Percentiles rank a stretch among this genome's conserved stretches.
Evolutionary conservation across 495 filamentous ascomycete genomes (phyloP).

Genomic region (Talaromyces nanjingensis): DNA sequence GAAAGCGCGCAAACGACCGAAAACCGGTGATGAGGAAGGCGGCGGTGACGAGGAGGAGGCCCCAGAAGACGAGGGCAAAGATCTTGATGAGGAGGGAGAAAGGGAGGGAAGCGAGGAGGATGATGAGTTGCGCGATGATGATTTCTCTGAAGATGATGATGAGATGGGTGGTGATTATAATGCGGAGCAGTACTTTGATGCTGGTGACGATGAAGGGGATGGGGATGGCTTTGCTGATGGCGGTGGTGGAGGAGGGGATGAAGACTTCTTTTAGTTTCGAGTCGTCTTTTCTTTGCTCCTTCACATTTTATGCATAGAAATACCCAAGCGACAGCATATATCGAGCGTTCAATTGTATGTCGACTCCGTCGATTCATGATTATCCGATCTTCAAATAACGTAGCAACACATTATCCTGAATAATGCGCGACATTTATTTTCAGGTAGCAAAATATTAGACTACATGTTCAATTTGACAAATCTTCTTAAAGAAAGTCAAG

Average conservation of each 20-base stretch:
- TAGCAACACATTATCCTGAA: not conserved
- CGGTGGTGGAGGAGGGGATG: slow-evolving; percentile 28
- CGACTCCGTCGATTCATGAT: not conserved
- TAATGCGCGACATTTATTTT: not conserved
- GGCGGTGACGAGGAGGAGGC: slow-evolving; percentile 26
- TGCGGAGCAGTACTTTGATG: slow-evolving; percentile 60
- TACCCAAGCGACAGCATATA: slow-evolving; percentile 5
- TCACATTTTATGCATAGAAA: not conserved
- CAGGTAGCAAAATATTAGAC: not conserved
- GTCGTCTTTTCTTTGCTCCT: not conserved
- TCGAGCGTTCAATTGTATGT: not conserved
- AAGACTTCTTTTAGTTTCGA: slow-evolving; percentile 4
- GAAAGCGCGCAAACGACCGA: slow-evolving; percentile 18
- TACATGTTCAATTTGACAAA: not conserved
- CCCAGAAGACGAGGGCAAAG: slow-evolving; percentile 28
- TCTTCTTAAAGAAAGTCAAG: not conserved
- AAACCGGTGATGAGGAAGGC: slow-evolving; percentile 24
- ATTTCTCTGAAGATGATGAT: slow-evolving; percentile 50
- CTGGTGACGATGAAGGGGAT: slow-evolving; percentile 51
- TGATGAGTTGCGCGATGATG: slow-evolving; percentile 49
- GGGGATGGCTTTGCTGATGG: slow-evolving; percentile 43
- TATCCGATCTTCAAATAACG: not conserved
- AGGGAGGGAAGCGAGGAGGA: slow-evolving; percentile 33
- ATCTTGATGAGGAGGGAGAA: slow-evolving; percentile 33
- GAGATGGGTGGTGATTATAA: slow-evolving; percentile 57